Evolutionary conservation across 2,329 filamentous ascomycete genomes (phyloP), one percentile per base, ranked within the genome.

Genomic region (Penicillium thymicola): DNA sequence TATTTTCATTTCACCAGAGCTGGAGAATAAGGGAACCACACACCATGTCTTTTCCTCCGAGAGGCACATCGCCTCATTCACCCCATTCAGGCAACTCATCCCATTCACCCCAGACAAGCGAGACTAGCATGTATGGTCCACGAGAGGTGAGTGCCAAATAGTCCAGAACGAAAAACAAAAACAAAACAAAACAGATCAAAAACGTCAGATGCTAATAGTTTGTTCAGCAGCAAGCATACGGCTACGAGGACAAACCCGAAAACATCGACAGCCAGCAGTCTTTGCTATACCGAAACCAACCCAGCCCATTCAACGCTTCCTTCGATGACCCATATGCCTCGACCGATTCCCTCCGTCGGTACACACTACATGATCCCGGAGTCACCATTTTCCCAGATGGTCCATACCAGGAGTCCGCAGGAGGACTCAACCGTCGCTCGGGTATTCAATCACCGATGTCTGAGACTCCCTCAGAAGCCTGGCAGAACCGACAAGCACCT

Each of bases 401-500:
- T 16, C 70, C 72, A 32, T 77, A 82, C 54, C 83, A 86, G 61
- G 85, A 88, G 62, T 82, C 81, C 73, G 86, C 85, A n/a, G 60
- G 66, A 21, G 61, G 65, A 4, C 61, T 67, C 75, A 71, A 79
- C 81, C 67, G 78, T 78, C 37, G 77, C 73, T 58, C 72, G 69
- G 67, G 76, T 64, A 66, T 85, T 77, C 64, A 79, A 80, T 68
- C 82, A 71, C 69, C 87, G 75, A 70, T 83, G 77, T 63, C 79
- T 79, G 86, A 87, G 69, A 84, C 84, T 32, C 83, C 81, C 66
- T 89, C 87, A 14, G 86, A 89, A 70, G 87, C 86, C 53, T 89
- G 87, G 87, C 76, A 86, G 67, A 85, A 89, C 75, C 85, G 92
- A 73, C 90, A 96, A 78, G 87, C 88, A 63, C 85, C 88, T 48